Conservation (phyloP, 2,329 filamentous ascomycete species). For the Ophiostoma sp. region DNA sequence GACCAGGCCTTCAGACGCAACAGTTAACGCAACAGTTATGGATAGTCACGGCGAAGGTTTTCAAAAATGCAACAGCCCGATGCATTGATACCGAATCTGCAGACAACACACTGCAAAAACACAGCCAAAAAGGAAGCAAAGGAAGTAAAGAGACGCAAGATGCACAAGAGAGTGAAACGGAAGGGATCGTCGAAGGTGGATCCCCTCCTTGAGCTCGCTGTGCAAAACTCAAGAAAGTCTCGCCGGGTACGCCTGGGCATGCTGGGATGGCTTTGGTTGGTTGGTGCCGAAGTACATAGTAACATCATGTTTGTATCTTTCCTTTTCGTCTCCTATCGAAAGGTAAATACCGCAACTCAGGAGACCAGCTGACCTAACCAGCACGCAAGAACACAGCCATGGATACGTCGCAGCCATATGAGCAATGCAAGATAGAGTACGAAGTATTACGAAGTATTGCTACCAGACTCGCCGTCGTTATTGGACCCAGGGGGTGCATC, state of each 20-base stretch:
- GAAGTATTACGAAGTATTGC: no score
- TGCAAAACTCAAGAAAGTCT: neutral
- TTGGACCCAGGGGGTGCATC: neutral
- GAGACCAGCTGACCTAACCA: neutral
- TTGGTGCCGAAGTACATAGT: neutral
- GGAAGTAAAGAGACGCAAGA: neutral
- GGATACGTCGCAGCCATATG: neutral
- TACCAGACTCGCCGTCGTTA: neutral
- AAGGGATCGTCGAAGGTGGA: neutral
- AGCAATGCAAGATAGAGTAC: no score
- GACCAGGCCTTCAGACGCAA: neutral
- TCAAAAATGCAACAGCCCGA: neutral
- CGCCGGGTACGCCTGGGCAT: neutral
- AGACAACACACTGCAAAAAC: neutral
- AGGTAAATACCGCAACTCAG: no score
- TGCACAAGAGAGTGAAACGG: neutral
- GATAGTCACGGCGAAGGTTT: neutral
- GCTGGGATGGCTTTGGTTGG: neutral
- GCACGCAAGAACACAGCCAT: neutral
- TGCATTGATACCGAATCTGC: neutral
- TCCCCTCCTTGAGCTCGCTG: neutral
- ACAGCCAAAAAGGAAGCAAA: neutral
- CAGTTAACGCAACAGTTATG: neutral
- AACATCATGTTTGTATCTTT: neutral
- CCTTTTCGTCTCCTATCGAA: no score